Evolutionary conservation across 2,329 filamentous ascomycete genomes (phyloP), one percentile per base, ranked within the genome.

Genomic region (Sclerotinia glacialis): DNA sequence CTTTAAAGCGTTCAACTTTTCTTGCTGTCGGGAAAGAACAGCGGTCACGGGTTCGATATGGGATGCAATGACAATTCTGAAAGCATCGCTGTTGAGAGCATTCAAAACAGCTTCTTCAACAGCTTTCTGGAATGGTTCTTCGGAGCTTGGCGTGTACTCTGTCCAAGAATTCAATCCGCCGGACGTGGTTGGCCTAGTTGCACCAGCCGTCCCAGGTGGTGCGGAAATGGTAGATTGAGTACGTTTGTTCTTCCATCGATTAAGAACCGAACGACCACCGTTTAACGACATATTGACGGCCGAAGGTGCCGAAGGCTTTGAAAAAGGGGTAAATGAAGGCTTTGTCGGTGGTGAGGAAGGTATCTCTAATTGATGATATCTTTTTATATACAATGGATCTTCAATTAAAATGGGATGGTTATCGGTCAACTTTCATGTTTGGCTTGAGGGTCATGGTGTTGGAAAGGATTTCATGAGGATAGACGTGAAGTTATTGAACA

Each of bases 1-100:
- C 42, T 71, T 71, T 50, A 71, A 61, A 54, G 69, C 69, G 52
- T 71, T 70, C 28, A 72, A 59, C 53, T 71, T 71, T 37, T 72
- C 71, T 42, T 71, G 67, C 21, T 71, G 70, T 26, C 67, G 55
- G 26, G 70, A 62, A 16, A 72, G 66, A 23, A 66, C 63, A 49
- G 40, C 59, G n/a, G 40, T 66, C 47, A 66, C 56, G 6, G 71
- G 71, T 40, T 71, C 69, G 18, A 72, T 66, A 42, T 71, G 70
- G 28, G 67, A 69, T 37, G 68, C 68, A 62, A 72, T 64, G n/a
- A 69, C 70, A 49, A 66, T 66, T 56, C 66, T 69, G 67, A 72
- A 72, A 16, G 55, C 66, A 61, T 69, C 68, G 62, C 69, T 71
- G 18, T 67, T 67, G 65, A 72, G 70, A 5, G 69, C 71, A 26